Conservation (phyloP, 2,329 filamentous ascomycete species). For the Pleoardoris graminearum region DNA sequence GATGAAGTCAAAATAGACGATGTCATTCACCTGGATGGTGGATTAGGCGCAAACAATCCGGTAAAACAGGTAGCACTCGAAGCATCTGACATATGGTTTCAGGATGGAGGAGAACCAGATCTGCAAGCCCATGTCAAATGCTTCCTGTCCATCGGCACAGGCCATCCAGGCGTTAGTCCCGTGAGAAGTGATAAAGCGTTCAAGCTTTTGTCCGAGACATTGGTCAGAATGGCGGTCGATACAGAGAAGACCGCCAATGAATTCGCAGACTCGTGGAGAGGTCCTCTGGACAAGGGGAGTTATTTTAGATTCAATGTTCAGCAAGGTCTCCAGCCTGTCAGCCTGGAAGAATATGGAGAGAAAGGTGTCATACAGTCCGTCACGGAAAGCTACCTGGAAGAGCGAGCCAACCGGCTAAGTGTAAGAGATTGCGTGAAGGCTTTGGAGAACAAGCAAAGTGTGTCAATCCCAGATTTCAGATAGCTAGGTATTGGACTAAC, state of each 20-base stretch:
- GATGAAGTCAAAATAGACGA: slow-evolving; percentile 43
- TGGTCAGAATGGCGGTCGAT: slow-evolving; percentile 20
- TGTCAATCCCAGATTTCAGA: neutral
- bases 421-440: neutral
- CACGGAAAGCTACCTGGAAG: neutral
- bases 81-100: slow-evolving; percentile 18
- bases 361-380: neutral
- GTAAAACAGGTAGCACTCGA: slow-evolving; percentile 46
- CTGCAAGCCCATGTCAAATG: slow-evolving; percentile 20
- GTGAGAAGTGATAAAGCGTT: slow-evolving; percentile 8
- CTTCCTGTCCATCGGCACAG: slow-evolving; percentile 22
- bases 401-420: neutral
- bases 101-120: slow-evolving; percentile 4
- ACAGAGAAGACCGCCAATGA: neutral
- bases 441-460: neutral
- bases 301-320: neutral
- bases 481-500: neutral
- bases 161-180: slow-evolving; percentile 10
- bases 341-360: neutral
- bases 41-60: slow-evolving; percentile 50
- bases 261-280: neutral
- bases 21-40: slow-evolving; percentile 49
- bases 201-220: slow-evolving; percentile 20
- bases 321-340: neutral
- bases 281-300: neutral